These are phyloP conservation scores for Auricularia sp. DNA, from an alignment of 768 basidiomycete species.

Conservation along the genomic window DNA sequence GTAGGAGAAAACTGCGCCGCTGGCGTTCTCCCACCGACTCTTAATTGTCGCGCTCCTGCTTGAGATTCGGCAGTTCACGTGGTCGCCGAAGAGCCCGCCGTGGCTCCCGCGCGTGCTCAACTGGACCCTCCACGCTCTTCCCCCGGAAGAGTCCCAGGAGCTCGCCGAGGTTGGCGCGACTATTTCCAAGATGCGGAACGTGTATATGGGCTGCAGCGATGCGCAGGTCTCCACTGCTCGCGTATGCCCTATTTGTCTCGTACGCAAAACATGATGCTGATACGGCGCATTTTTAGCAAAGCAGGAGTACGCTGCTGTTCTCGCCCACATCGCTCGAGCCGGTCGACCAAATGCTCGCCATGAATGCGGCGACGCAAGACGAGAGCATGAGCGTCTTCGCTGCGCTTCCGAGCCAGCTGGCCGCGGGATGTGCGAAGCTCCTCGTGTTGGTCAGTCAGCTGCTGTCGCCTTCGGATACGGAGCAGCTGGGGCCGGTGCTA, in stretches of 20 bases:
- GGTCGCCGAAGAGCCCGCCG: slow-evolving; percentile 41
- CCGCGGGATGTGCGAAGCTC: slow-evolving; percentile 40
- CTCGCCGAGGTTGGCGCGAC: background rate
- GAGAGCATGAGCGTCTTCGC: slow-evolving; percentile 15
- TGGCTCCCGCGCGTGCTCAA: slow-evolving; percentile 19
- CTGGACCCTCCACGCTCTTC: slow-evolving; percentile 21
- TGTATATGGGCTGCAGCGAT: slow-evolving; percentile 2
- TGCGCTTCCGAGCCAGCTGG: slow-evolving; percentile 36
- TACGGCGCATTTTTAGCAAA: too few relatives aligned
- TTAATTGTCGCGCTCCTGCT: slow-evolving; percentile 52
- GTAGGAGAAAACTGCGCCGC: slow-evolving; percentile 42
- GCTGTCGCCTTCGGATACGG: slow-evolving; percentile 38
- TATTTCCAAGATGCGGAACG: background rate
- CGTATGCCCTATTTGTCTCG: too few relatives aligned
- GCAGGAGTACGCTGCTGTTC: background rate
- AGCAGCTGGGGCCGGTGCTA: slow-evolving; percentile 40
- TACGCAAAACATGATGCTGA: too few relatives aligned
- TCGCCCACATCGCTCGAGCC: background rate
- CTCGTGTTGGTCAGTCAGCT: slow-evolving; percentile 53
- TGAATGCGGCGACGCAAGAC: slow-evolving; percentile 22
- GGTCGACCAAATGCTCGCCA: background rate
- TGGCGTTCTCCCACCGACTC: slow-evolving; percentile 49
- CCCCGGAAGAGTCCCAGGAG: slow-evolving; percentile 1
- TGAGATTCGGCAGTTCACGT: slow-evolving; percentile 51
- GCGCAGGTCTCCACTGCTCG: background rate